phyloP scores from a whole-genome alignment of 805 yeast species.

The Saccharomyces eubayanus region DNA sequence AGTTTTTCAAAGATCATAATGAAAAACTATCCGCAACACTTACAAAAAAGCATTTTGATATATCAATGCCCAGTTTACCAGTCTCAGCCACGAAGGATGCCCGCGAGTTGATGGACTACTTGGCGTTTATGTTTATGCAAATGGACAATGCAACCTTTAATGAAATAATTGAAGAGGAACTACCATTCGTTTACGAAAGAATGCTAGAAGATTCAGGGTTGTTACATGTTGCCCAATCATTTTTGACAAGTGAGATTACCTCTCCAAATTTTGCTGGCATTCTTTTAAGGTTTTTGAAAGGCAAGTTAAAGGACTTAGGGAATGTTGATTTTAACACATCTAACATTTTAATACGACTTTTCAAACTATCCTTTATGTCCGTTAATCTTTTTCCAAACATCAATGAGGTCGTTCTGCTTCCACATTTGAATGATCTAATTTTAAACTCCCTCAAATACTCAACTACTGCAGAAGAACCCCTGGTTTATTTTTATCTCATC shows the following conservation, averaged over 20 bases:
- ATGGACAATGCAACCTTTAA: slow-evolving; percentile 93
- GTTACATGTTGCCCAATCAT: slow-evolving; percentile 86
- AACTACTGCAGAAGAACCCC: slow-evolving; percentile 82
- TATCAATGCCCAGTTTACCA: slow-evolving; percentile 75
- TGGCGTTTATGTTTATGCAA: slow-evolving; percentile 88
- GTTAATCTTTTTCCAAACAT: slow-evolving; percentile 82
- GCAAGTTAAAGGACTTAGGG: slow-evolving; percentile 70
- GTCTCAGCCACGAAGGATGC: slow-evolving; percentile 86
- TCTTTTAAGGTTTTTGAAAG: slow-evolving; percentile 63
- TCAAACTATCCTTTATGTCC: slow-evolving; percentile 91
- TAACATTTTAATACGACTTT: slow-evolving; percentile 73
- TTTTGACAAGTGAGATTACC: slow-evolving; percentile 88
- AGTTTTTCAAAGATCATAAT: slow-evolving; percentile 53
- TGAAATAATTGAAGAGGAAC: slow-evolving; percentile 77
- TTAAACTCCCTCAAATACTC: slow-evolving; percentile 70
- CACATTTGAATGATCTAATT: slow-evolving; percentile 78
- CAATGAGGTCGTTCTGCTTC: slow-evolving; percentile 81
- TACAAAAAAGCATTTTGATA: slow-evolving; percentile 40
- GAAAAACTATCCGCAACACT: slow-evolving; percentile 18
- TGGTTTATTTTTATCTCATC: slow-evolving; percentile 79
- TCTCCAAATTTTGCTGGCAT: slow-evolving; percentile 87
- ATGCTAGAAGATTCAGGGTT: slow-evolving; percentile 79
- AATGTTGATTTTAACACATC: slow-evolving; percentile 69
- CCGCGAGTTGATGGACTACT: slow-evolving; percentile 89
- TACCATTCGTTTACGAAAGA: slow-evolving; percentile 66